phyloP scores from a whole-genome alignment of 129 eudicot species.

The Oenanthe sinensis region DNA sequence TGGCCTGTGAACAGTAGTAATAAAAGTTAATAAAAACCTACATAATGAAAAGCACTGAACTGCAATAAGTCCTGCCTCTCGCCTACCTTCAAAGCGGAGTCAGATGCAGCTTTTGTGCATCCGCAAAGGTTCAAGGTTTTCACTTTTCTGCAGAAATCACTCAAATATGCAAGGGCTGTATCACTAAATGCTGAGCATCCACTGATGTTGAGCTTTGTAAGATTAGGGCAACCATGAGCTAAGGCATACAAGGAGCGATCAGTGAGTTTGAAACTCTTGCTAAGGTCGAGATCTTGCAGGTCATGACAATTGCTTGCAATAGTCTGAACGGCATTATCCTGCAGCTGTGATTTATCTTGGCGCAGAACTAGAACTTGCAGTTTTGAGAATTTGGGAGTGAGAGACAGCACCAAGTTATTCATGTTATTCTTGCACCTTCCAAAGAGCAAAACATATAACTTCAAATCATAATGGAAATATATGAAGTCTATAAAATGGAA shows the following conservation, averaged over 20 bases:
- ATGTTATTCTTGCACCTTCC: conserved; percentile 83
- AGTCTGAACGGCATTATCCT: conserved; percentile 61
- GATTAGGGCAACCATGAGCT: conserved; percentile 78
- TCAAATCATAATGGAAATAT: not conserved
- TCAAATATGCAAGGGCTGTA: conserved; percentile 56
- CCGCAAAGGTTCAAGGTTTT: conserved; percentile 81
- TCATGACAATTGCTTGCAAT: conserved; percentile 67
- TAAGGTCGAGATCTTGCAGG: conserved; percentile 72
- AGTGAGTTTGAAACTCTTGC: conserved; percentile 81
- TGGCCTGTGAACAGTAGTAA: conserved; percentile 43
- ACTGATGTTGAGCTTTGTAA: conserved; percentile 70
- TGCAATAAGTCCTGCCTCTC: not conserved
- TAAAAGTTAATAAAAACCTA: not conserved
- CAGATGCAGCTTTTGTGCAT: conserved; percentile 86
- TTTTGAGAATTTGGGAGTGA: conserved; percentile 65
- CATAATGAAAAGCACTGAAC: not conserved
- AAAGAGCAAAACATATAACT: not conserved
- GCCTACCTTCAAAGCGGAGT: conserved; percentile 63
- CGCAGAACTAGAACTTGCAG: conserved; percentile 51
- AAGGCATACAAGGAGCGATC: conserved; percentile 78
- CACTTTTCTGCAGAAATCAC: conserved; percentile 52
- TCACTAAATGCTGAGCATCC: conserved; percentile 80
- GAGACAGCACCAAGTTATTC: conserved; percentile 67
- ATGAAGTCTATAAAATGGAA: not conserved
- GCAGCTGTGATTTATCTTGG: conserved; percentile 78